Conservation (phyloP, 2,329 filamentous ascomycete genomes). For the Parascedosporium putredinis region DNA sequence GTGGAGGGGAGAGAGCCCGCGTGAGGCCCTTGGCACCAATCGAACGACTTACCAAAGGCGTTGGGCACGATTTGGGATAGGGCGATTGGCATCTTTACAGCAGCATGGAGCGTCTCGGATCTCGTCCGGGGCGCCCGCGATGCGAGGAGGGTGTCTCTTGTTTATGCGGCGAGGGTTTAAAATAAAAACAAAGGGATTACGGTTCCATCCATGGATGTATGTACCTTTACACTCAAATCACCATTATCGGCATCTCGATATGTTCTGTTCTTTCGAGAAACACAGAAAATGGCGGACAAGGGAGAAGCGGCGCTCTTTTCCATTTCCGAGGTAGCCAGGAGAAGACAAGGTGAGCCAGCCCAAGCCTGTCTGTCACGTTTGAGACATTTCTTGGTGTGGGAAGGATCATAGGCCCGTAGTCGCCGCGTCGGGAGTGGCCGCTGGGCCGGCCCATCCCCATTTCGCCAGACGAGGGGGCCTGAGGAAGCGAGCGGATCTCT, state of each 20-base stretch:
- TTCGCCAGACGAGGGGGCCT: background rate
- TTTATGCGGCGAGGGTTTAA: conserved; percentile 9
- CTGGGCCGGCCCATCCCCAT: background rate
- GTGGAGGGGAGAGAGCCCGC: background rate
- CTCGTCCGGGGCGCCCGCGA: background rate
- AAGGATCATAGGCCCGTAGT: background rate
- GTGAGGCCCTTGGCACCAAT: conserved; percentile 1
- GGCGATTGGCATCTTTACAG: conserved; percentile 6
- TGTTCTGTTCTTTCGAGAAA: too few species aligned
- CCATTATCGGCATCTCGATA: too few species aligned
- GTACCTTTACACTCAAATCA: too few species aligned
- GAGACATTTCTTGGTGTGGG: background rate
- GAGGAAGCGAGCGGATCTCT: background rate
- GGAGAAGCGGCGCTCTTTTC: too few species aligned
- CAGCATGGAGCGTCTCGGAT: conserved; percentile 3
- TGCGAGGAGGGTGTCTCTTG: conserved; percentile 8
- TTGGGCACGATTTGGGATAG: conserved; percentile 3
- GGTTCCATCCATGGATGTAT: too few species aligned
- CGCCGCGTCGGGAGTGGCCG: conserved; percentile 1
- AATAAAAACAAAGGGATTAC: background rate
- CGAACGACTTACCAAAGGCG: background rate
- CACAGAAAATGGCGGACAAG: too few species aligned
- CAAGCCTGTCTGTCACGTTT: background rate
- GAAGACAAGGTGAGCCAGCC: too few species aligned
- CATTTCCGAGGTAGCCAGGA: too few species aligned